Percentiles rank a stretch among this genome's conserved stretches.
Conservation (phyloP, 2,329 filamentous ascomycete genomes). For the Chaetomium sp. region DNA sequence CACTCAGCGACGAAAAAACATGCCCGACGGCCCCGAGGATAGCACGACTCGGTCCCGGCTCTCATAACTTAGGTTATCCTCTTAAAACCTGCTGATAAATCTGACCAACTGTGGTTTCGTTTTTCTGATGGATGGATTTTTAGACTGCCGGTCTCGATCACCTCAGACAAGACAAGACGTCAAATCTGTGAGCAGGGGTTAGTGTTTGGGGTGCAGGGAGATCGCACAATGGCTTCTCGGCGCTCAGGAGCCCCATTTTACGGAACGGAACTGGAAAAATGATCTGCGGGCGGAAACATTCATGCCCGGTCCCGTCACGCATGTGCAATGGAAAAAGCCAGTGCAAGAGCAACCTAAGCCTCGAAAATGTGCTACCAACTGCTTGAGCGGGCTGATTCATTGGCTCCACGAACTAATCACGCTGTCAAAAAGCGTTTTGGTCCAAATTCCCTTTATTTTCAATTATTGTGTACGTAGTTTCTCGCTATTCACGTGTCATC, state of each 20-base stretch:
- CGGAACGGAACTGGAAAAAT: background rate
- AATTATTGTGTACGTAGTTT: too few relatives aligned
- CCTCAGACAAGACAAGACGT: slow-evolving; percentile 11
- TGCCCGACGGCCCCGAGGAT: background rate
- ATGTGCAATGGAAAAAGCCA: background rate
- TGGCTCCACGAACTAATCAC: background rate
- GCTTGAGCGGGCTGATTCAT: too few relatives aligned
- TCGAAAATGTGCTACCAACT: background rate
- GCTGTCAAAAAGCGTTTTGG: background rate
- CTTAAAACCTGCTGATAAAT: background rate
- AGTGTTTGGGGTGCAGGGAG: background rate
- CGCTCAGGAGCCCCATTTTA: background rate
- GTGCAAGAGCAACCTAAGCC: background rate
- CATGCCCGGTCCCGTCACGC: background rate
- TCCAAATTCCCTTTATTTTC: background rate
- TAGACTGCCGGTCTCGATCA: background rate
- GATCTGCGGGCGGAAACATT: background rate
- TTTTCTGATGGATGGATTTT: background rate
- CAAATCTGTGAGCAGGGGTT: background rate
- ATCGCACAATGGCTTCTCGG: background rate
- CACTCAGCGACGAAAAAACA: background rate
- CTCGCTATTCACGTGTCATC: too few relatives aligned
- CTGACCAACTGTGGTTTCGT: background rate
- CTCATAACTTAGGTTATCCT: background rate
- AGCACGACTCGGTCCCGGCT: background rate